Evolutionary conservation across 2,329 filamentous ascomycete genomes (phyloP), one percentile per base, ranked within the genome.

Genomic region (Raffaelea arxii): DNA sequence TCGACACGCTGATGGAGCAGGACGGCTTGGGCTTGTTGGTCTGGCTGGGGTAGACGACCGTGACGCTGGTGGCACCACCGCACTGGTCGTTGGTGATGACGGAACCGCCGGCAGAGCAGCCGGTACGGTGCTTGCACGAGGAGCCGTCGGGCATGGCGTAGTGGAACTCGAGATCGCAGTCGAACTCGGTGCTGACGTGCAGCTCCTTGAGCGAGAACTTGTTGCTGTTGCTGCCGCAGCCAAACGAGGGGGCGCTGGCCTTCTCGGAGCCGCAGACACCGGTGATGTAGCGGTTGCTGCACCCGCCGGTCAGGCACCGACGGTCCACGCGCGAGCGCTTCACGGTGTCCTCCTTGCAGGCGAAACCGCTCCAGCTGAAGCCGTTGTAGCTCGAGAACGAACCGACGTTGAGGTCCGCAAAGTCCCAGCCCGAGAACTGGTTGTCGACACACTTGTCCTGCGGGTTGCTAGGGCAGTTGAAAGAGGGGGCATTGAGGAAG

Each of bases 121-220:
- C 60, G 54, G 77, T 70, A 52, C 78, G 80, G 58, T 94, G 84
- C 70, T 86, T 91, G 80, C 91, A 97, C 50, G 65, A 77, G 14
- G 78, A 82, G 56, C 86, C 86, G 62, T 91, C 86, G 2, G 80
- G 75, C 88, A 96, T 94, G 58, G 72, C 75, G 68, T 91, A 96
- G 71, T 86, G 77, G 70, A 95, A 88, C 65, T 91, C 81, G 46
- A 97, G 69, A 53, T 90, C 80, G 55, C 78, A 81, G 65, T 91
- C 83, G 59, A 84, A 80, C 59, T 87, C 81, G 53, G 80, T 74
- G 40, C 78, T 79, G 55, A 96, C 70, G 53, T 91, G 74, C 64
- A 94, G 77, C 56, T 78, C 72, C 53, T 71, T 77, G 58, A 94
- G 79, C 30, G 89, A 92, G 72, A 94, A 92, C 53, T 75, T 69